Percentiles rank a stretch among this genome's conserved stretches.
Conservation (phyloP, 2,329 filamentous ascomycete species). For the Monosporascus sp. region DNA sequence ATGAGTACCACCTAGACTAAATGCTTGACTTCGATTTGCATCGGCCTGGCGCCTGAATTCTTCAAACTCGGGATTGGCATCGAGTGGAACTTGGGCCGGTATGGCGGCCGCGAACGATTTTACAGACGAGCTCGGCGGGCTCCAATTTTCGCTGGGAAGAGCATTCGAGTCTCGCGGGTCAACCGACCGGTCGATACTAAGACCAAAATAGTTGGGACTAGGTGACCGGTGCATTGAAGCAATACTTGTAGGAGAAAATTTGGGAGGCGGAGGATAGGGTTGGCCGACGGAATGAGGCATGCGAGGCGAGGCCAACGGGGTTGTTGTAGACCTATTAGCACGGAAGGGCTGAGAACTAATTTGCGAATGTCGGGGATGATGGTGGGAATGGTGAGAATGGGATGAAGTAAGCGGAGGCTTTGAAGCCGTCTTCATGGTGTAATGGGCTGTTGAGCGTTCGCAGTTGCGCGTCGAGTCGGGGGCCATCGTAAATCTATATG, state of each 20-base stretch:
- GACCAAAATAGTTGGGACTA: constrained; percentile 85
- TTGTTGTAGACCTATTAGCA: constrained; percentile 39
- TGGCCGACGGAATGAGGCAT: constrained; percentile 52
- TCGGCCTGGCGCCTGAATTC: constrained; percentile 73
- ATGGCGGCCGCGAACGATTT: constrained; percentile 64
- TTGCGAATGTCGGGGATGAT: constrained; percentile 30
- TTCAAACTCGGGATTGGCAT: constrained; percentile 78
- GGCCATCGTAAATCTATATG: constrained; percentile 18
- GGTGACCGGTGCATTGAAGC: constrained; percentile 40
- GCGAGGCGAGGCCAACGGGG: constrained; percentile 49
- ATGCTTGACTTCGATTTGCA: constrained; percentile 47
- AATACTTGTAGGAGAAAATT: constrained; percentile 37
- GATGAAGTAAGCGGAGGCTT: constrained; percentile 24
- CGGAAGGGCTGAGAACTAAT: constrained; percentile 35
- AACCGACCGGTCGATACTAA: constrained; percentile 57
- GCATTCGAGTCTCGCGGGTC: constrained; percentile 61
- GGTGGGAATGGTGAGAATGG: constrained; percentile 21
- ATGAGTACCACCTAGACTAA: constrained; percentile 43
- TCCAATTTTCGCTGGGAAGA: constrained; percentile 69
- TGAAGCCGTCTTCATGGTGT: constrained; percentile 29
- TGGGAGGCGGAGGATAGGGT: constrained; percentile 40
- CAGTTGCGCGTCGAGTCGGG: constrained; percentile 22
- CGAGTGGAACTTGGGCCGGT: constrained; percentile 64
- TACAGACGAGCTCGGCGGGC: constrained; percentile 64
- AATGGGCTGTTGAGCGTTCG: constrained; percentile 22